Evolutionary conservation across 768 basidiomycete species (phyloP), one percentile per base, ranked within the genome.

Genomic region (Trametes sanguinea): DNA sequence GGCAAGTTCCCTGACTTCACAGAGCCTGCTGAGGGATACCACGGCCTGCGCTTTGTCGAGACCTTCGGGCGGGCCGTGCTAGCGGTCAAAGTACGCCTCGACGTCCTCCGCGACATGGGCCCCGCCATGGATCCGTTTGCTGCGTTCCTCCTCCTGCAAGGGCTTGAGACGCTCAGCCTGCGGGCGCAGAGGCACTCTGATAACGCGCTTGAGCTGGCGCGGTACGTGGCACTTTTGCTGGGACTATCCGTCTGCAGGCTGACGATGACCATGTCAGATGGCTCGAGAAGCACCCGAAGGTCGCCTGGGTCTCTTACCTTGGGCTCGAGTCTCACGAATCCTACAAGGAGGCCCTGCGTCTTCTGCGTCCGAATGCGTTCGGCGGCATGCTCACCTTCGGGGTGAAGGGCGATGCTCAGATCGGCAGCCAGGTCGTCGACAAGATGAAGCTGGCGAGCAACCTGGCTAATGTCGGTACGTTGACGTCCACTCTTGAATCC

Each of bases 381-480:
- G 89, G 92, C 3, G 92, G 91, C 29, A 82, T 94, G 64, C 75
- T 95, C 48, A 89, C 81, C 73, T 93, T 95, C 66, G 93, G 92
- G 7, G 74, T 92, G 63, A 85, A 85, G 67, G 89, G 86, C 17
- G 71, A 74, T 51, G 74, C 76, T 0, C 66, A 68, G 50, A 71
- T 69, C 2, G 87, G 86, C 4, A 84, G 81, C 75, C 78, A 79
- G 58, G 77, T 89, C 33, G 87, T 94, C 16, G 91, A 94, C 66
- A 81, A 74, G 65, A 77, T 95, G 63, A 85, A 81, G 68, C 79
- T 94, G 6, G 88, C 87, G 13, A 88, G 86, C 67, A 76, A 90
- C 68, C 79, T 90, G 9, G 88, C 88, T 10, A 91, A 91, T 68
- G 86, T 90, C 32, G 88, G 86, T 78, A 51, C 61, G 80, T 76